A percentile compares a stretch with the other conserved stretches of the same genome.
These are phyloP conservation scores for Parietichytrium sp. DNA, from an alignment of 108 stramenopile species.

Conservation along the genomic window DNA sequence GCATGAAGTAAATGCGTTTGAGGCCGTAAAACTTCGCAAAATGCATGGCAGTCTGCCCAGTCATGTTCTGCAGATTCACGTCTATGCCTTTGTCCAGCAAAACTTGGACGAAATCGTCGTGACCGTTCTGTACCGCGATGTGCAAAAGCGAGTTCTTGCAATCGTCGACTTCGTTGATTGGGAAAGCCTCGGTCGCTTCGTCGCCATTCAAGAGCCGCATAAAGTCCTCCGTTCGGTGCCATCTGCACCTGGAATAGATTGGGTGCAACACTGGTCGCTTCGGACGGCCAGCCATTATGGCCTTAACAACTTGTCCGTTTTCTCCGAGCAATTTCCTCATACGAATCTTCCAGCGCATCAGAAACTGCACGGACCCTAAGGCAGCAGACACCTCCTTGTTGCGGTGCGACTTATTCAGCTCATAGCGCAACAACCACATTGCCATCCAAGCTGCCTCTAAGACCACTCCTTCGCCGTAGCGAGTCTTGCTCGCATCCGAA, in stretches of 20 bases:
- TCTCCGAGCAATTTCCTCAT: constrained; percentile 8
- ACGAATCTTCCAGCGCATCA: constrained; percentile 39
- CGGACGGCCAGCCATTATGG: background rate
- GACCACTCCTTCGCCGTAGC: too few relatives aligned
- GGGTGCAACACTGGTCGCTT: background rate
- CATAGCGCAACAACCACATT: background rate
- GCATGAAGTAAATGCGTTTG: constrained; percentile 24
- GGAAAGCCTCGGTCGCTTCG: background rate
- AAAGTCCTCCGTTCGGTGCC: constrained; percentile 36
- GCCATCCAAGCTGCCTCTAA: background rate
- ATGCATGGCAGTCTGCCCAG: constrained; percentile 31
- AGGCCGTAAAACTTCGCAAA: constrained; percentile 10
- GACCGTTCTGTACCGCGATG: constrained; percentile 43
- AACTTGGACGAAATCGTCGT: constrained; percentile 30
- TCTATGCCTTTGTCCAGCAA: constrained; percentile 23
- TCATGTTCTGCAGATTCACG: constrained; percentile 15
- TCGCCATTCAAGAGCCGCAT: background rate
- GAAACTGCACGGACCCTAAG: constrained; percentile 12
- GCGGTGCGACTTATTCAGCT: background rate
- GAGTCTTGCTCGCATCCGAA: too few relatives aligned
- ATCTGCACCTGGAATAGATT: background rate
- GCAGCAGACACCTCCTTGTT: constrained; percentile 25
- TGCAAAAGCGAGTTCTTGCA: constrained; percentile 17
- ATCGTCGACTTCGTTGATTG: constrained; percentile 9
- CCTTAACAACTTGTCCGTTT: background rate